Evolutionary conservation across 2,329 filamentous ascomycete genomes (phyloP).

Genomic region (Verticillium tricorpus): DNA sequence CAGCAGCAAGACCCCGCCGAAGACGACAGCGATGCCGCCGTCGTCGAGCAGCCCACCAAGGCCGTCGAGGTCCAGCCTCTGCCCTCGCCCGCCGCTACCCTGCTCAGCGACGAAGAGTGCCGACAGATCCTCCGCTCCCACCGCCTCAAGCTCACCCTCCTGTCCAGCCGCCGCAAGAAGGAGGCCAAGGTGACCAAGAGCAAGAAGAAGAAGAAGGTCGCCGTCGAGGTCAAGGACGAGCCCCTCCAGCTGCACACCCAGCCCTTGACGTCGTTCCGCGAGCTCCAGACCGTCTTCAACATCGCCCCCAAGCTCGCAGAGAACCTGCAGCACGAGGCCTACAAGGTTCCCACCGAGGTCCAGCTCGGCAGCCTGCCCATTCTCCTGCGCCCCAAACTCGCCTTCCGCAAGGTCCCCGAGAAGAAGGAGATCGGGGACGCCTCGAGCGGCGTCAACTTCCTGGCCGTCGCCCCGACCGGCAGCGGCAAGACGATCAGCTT

Average conservation of each 20-base stretch:
- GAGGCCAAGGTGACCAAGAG: conserved; percentile 44
- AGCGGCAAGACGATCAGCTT: conserved; percentile 97
- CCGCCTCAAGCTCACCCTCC: conserved; percentile 76
- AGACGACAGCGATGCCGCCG: conserved; percentile 12
- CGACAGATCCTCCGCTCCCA: conserved; percentile 72
- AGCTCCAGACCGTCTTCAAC: conserved; percentile 67
- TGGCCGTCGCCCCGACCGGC: conserved; percentile 89
- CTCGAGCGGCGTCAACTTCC: conserved; percentile 58
- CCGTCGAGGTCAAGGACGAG: conserved; percentile 42
- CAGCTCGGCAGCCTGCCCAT: conserved; percentile 83
- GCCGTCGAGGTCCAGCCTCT: conserved; percentile 18
- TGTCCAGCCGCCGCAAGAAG: conserved; percentile 48
- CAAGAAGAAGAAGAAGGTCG: conserved; percentile 42
- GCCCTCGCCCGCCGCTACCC: conserved; percentile 19
- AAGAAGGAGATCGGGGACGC: conserved; percentile 26
- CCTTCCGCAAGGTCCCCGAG: conserved; percentile 33
- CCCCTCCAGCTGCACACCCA: conserved; percentile 69
- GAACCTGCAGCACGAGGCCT: conserved; percentile 82
- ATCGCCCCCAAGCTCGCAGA: conserved; percentile 69
- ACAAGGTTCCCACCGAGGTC: conserved; percentile 85
- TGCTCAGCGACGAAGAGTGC: conserved; percentile 65
- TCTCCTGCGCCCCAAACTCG: conserved; percentile 56
- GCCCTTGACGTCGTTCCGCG: conserved; percentile 71
- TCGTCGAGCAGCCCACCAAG: conserved; percentile 12
- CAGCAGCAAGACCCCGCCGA: conserved; percentile 29